Percentiles rank a stretch among this genome's conserved stretches.
Evolutionary conservation across 768 basidiomycete species (phyloP).

Genomic region (Lactarius sanguifluus): DNA sequence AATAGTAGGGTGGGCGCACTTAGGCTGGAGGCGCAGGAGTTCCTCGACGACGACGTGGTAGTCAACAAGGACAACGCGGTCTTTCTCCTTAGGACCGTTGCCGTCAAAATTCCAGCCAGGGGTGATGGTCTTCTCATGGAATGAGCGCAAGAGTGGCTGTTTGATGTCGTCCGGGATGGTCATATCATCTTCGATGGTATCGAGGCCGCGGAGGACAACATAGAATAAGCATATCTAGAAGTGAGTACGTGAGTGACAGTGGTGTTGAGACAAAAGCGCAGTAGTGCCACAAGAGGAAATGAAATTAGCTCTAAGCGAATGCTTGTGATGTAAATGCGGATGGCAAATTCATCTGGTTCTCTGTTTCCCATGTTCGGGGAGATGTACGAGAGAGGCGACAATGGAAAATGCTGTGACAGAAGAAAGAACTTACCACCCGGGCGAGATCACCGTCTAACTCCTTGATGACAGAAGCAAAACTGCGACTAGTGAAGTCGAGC

Average conservation of each 20-base stretch:
- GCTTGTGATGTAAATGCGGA: neutral
- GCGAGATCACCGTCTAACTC: slow-evolving; percentile 95
- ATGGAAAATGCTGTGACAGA: neutral
- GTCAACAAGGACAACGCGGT: slow-evolving; percentile 79
- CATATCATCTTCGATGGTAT: slow-evolving; percentile 99
- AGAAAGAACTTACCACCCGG: slow-evolving; percentile 64
- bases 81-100: slow-evolving; percentile 84
- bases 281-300: neutral
- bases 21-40: slow-evolving; percentile 61
- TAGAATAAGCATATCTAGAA: slow-evolving; percentile 90
- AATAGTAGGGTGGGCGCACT: slow-evolving; percentile 44
- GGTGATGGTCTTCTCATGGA: slow-evolving; percentile 74
- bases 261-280: slow-evolving; percentile 3
- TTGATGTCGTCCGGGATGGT: slow-evolving; percentile 84
- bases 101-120: slow-evolving; percentile 87
- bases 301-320: neutral
- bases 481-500: slow-evolving; percentile 84
- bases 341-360: neutral
- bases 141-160: slow-evolving; percentile 78
- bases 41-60: slow-evolving; percentile 83
- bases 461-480: slow-evolving; percentile 92
- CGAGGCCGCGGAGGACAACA: slow-evolving; percentile 88
- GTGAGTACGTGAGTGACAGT: neutral
- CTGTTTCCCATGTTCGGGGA: neutral
- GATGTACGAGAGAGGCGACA: neutral